phyloP scores from a whole-genome alignment of 805 yeast species.

The Metschnikowia santaceciliae region DNA sequence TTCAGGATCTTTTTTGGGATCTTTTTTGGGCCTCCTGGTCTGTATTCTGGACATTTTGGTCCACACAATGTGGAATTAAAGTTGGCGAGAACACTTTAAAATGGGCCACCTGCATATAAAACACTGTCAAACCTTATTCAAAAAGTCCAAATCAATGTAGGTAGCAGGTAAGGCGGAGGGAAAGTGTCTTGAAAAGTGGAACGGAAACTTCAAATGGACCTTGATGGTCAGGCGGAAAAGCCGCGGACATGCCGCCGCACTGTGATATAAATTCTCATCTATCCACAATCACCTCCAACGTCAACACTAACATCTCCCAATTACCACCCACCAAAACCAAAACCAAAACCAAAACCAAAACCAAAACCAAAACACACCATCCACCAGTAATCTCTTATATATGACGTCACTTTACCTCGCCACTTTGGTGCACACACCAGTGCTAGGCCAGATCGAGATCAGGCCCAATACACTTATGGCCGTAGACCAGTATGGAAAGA shows the following conservation, averaged over 20 bases:
- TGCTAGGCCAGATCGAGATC: slow-evolving; percentile 52
- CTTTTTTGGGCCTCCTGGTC: too few relatives aligned
- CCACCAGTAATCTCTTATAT: too few relatives aligned
- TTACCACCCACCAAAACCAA: neutral
- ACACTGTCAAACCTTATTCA: too few relatives aligned
- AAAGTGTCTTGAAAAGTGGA: too few relatives aligned
- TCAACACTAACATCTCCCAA: neutral
- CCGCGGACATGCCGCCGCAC: slow-evolving; percentile 1
- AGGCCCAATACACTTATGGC: slow-evolving; percentile 56
- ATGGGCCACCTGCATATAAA: too few relatives aligned
- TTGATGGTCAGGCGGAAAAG: neutral
- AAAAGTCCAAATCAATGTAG: too few relatives aligned
- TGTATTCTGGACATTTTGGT: too few relatives aligned
- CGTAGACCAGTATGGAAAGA: slow-evolving; percentile 55
- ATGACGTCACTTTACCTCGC: slow-evolving; percentile 51
- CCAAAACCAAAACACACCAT: neutral
- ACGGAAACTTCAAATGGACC: neutral
- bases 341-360: neutral
- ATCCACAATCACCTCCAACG: neutral
- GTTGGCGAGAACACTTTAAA: too few relatives aligned
- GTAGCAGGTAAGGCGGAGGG: neutral
- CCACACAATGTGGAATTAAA: too few relatives aligned
- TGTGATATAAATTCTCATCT: neutral
- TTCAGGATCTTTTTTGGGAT: too few relatives aligned
- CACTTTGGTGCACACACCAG: slow-evolving; percentile 70